Evolutionary conservation across 2,329 filamentous ascomycete species (phyloP).

Genomic region (Fonsecaea pedrosoi): DNA sequence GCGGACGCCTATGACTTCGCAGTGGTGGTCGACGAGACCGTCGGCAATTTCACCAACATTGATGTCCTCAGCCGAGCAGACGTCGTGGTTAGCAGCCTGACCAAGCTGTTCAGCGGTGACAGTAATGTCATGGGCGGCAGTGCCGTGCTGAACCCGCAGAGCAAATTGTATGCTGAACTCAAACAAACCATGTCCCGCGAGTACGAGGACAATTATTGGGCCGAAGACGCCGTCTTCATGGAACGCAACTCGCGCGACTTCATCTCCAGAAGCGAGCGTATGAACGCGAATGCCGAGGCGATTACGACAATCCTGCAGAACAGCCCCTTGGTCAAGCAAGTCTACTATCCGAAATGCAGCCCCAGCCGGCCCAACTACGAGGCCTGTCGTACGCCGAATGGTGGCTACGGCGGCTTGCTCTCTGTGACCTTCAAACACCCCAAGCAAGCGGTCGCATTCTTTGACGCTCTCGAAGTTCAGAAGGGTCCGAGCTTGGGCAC

Average conservation of each 20-base stretch:
- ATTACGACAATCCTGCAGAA: slow-evolving; percentile 74
- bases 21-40: slow-evolving; percentile 92
- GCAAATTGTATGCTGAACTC: slow-evolving; percentile 70
- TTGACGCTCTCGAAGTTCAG: slow-evolving; percentile 81
- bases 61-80: slow-evolving; percentile 90
- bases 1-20: slow-evolving; percentile 86
- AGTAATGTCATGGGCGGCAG: slow-evolving; percentile 98
- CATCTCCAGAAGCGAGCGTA: slow-evolving; percentile 76
- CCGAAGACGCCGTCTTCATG: slow-evolving; percentile 91
- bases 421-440: slow-evolving; percentile 79
- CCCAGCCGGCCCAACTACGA: slow-evolving; percentile 77
- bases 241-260: slow-evolving; percentile 97
- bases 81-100: slow-evolving; percentile 90
- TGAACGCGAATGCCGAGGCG: slow-evolving; percentile 84
- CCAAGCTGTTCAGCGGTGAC: slow-evolving; percentile 96
- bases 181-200: slow-evolving; percentile 69
- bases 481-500: slow-evolving; percentile 96
- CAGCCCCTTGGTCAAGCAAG: slow-evolving; percentile 70
- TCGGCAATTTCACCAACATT: slow-evolving; percentile 95
- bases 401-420: slow-evolving; percentile 88
- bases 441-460: slow-evolving; percentile 78
- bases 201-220: slow-evolving; percentile 92
- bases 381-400: slow-evolving; percentile 71
- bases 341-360: slow-evolving; percentile 87
- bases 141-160: slow-evolving; percentile 67